Evolutionary conservation across 164 flowering plant genomes (phyloP).

Genomic region (Sextonia rubra): DNA sequence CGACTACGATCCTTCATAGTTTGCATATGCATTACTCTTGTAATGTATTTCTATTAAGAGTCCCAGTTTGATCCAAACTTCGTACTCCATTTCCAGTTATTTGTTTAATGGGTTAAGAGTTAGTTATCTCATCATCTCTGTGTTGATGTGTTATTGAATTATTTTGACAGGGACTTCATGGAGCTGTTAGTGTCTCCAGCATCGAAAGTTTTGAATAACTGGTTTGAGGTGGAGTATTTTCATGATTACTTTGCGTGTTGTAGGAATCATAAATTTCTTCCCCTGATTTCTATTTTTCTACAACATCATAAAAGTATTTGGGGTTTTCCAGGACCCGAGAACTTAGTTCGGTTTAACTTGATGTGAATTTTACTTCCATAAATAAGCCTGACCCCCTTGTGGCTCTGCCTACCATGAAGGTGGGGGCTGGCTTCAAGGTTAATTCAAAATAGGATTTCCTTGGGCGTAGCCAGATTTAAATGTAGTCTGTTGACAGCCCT

Average conservation of each 20-base stretch:
- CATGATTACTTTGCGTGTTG: conserved; percentile 7
- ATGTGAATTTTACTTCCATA: not conserved
- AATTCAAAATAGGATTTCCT: too few relatives aligned
- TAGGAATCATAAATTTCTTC: not conserved
- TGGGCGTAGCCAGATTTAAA: not conserved
- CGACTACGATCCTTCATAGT: not conserved
- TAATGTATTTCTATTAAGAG: not conserved
- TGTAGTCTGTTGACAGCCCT: not conserved
- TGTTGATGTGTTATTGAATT: conserved; percentile 10
- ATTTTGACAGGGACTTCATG: conserved; percentile 74
- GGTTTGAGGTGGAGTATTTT: conserved; percentile 81
- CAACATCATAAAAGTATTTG: not conserved
- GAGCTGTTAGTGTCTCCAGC: conserved; percentile 93
- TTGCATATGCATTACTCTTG: not conserved
- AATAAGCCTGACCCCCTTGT: not conserved
- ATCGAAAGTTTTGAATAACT: conserved; percentile 88
- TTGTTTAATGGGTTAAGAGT: not conserved
- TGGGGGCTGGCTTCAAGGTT: not conserved
- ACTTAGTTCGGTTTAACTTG: too few relatives aligned
- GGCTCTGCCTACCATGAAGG: not conserved
- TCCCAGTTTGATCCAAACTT: not conserved
- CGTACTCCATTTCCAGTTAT: not conserved
- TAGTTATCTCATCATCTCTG: not conserved
- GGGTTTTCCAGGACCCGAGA: too few relatives aligned
- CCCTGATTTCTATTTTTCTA: not conserved